These are phyloP conservation scores for Neofusicoccum parvum DNA, from an alignment of 2,329 filamentous ascomycete species.

Conservation along the genomic window DNA sequence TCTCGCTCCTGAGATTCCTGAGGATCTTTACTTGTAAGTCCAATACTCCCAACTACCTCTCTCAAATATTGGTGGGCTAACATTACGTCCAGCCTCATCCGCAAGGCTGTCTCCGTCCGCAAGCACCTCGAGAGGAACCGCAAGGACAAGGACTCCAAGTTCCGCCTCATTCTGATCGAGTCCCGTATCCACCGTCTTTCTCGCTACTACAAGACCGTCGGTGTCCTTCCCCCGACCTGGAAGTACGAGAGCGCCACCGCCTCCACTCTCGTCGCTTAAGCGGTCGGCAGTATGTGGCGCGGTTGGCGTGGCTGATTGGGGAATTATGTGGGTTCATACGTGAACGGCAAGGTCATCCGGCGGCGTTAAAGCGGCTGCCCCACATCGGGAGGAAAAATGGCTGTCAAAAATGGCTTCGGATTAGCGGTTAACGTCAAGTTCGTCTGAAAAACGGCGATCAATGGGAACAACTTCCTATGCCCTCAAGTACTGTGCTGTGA, in stretches of 20 bases:
- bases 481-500: not conserved
- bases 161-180: conserved; percentile 99
- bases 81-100: conserved; percentile 12
- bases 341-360: conserved; percentile 2
- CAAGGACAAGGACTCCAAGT: conserved; percentile 99
- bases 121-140: conserved; percentile 99
- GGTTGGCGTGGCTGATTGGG: conserved; percentile 1
- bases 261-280: conserved; percentile 89
- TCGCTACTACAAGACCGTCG: conserved; percentile 98
- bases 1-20: conserved; percentile 96
- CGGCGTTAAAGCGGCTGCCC: conserved; percentile 11
- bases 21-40: conserved; percentile 99
- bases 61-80: not conserved
- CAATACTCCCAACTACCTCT: conserved; percentile 48
- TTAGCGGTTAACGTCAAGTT: conserved; percentile 12
- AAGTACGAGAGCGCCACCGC: conserved; percentile 98
- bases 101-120: conserved; percentile 90
- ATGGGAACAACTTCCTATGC: conserved; percentile 17
- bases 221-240: conserved; percentile 86
- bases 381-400: conserved; percentile 11
- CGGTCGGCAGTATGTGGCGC: conserved; percentile 25
- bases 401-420: conserved; percentile 19
- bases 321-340: conserved; percentile 13
- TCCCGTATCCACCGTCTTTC: conserved; percentile 99
- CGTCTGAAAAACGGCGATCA: conserved; percentile 13